A percentile compares a stretch with the other conserved stretches of the same genome.
Evolutionary conservation across 169 alveolate species (phyloP).

Genomic region (Cyclospora cayetanensis): DNA sequence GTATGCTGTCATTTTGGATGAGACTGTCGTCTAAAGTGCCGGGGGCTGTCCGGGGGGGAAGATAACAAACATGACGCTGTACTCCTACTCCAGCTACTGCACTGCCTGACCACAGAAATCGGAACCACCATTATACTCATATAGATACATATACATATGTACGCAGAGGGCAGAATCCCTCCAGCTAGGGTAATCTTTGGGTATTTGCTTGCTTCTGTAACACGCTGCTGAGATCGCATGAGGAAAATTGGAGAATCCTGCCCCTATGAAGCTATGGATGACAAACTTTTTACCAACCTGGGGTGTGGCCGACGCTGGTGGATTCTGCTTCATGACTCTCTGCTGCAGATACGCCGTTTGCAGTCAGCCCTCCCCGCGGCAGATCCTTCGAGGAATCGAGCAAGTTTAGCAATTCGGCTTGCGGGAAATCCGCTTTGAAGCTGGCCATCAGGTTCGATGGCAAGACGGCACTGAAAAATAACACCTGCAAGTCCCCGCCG

Average conservation of each 20-base stretch:
- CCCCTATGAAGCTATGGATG: too few species aligned
- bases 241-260: too few species aligned
- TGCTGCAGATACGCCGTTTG: not conserved
- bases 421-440: constrained; percentile 27
- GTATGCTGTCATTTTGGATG: not conserved
- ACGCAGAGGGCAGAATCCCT: too few species aligned
- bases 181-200: too few species aligned
- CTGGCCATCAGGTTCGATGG: not conserved
- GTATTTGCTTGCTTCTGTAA: too few species aligned
- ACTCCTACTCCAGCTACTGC: constrained; percentile 50
- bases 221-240: too few species aligned
- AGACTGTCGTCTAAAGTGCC: not conserved
- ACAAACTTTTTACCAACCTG: too few species aligned
- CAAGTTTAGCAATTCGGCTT: constrained; percentile 18
- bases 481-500: not conserved
- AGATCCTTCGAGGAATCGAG: not conserved
- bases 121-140: too few species aligned
- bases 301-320: not conserved
- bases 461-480: constrained; percentile 46
- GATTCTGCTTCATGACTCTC: not conserved
- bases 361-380: not conserved
- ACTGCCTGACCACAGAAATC: constrained; percentile 44
- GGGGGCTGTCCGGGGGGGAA: not conserved
- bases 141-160: too few species aligned
- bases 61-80: constrained; percentile 26